Conservation (phyloP, 1,284 basidiomycete genomes). For the Spongispora temasekensis region DNA sequence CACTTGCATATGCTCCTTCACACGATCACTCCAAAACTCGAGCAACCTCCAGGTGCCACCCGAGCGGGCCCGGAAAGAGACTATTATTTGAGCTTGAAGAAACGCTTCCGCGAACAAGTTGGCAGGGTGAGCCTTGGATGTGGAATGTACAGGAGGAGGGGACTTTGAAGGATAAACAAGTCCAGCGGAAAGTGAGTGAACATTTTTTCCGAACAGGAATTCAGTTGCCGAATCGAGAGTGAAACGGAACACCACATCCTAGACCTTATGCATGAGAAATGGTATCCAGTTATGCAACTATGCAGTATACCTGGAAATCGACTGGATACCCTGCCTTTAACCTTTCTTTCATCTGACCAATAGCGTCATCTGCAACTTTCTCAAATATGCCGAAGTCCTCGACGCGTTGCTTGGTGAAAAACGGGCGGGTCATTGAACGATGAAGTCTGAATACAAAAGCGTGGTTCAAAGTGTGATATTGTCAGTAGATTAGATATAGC, state of each 20-base stretch:
- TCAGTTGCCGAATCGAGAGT: slow-evolving; percentile 44
- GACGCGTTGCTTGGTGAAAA: slow-evolving; percentile 54
- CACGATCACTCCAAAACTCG: slow-evolving; percentile 36
- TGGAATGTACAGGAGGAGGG: slow-evolving; percentile 3
- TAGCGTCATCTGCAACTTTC: slow-evolving; percentile 43
- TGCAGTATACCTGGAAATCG: slow-evolving; percentile 46
- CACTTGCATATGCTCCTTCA: slow-evolving; percentile 33
- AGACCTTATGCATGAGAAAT: background rate
- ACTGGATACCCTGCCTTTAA: slow-evolving; percentile 45
- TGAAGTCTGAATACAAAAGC: slow-evolving; percentile 43
- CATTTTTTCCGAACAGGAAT: slow-evolving; percentile 40
- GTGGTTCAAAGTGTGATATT: slow-evolving; percentile 4
- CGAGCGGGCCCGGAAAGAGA: slow-evolving; percentile 18
- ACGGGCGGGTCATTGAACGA: slow-evolving; percentile 57
- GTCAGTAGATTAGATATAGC: background rate
- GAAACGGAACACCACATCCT: slow-evolving; percentile 41
- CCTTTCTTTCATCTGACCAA: slow-evolving; percentile 42
- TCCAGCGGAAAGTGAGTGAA: slow-evolving; percentile 31
- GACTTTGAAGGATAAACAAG: slow-evolving; percentile 29
- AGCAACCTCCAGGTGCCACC: slow-evolving; percentile 35
- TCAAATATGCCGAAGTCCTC: slow-evolving; percentile 56
- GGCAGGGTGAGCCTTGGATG: slow-evolving; percentile 21
- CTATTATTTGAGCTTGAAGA: slow-evolving; percentile 27
- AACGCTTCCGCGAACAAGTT: slow-evolving; percentile 38
- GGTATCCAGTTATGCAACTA: background rate